Base-by-base conservation (phyloP, 2,329 filamentous ascomycete genomes). In the Alternaria brassicae region DNA sequence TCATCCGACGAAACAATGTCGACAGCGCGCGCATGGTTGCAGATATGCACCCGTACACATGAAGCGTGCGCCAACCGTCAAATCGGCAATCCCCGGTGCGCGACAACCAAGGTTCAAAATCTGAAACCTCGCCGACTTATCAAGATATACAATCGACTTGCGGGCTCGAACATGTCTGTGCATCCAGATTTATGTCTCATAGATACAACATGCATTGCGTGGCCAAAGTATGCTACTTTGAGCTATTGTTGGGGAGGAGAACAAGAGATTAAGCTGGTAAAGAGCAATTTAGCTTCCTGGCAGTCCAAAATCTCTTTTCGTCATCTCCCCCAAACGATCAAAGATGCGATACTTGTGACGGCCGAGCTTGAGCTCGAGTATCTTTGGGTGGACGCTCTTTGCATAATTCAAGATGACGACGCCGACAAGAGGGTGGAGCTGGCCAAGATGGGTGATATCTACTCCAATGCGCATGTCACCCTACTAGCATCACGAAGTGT, bases 381-480 rank as follows among this genome's bases (percentile, higher is more conserved):
- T 23, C 8, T 56, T 10, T 56, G 53, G 53, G 21, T 56, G 10
- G 53, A 56, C 12, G 41, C 41, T 13, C 37, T 56, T n/a, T 56
- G 53, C 53, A 56, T 56, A 27, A 30, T 56, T 4, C 53, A 56
- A 15, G 32, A 49, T 25, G 28, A 42, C 28, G n/a, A 44, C 12
- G 37, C 10, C 3, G 51, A 53, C 7, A 30, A 40, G 13, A 12
- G 15, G 15, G 19, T 25, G 6, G 51, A 53, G 23, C 27, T 40
- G 15, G 34, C 36, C 17, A 28, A 17, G 17, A 52, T 52, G 49
- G 49, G 23, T 7, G 10, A 41, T n/a, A 40, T 52, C 25, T 52
- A 52, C 17, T 37, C 32, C 17, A 13, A 30, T 9, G 49, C 49
- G 5, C 34, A 40, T n/a, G 13, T 52, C 13, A 52, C 49, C n/a